Percentiles rank a stretch among this genome's conserved stretches.
phyloP scores from a whole-genome alignment of 306 rosid genomes.

The Delonix regia region DNA sequence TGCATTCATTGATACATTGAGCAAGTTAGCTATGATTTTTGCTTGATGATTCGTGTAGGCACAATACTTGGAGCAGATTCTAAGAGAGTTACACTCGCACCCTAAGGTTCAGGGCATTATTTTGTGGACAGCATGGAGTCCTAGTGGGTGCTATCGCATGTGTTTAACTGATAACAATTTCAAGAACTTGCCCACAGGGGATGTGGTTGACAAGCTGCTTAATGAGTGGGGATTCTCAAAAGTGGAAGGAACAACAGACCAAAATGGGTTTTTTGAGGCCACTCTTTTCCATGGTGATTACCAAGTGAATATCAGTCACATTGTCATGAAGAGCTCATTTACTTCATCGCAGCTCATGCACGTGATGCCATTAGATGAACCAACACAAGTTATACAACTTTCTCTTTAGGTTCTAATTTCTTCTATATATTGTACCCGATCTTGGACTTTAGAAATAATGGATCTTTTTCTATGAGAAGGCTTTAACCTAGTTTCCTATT shows the following conservation, averaged over 20 bases:
- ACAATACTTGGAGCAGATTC: neutral
- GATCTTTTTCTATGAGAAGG: too few species aligned
- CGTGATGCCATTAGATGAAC: slow-evolving; percentile 20
- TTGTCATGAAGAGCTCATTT: neutral
- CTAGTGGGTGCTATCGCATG: slow-evolving; percentile 54
- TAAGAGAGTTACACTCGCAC: slow-evolving; percentile 65
- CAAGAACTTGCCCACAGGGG: slow-evolving; percentile 63
- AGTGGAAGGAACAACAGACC: slow-evolving; percentile 12
- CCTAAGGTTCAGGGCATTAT: slow-evolving; percentile 62
- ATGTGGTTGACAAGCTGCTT: slow-evolving; percentile 65
- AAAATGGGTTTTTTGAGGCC: slow-evolving; percentile 28
- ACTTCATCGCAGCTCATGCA: neutral
- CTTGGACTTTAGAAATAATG: too few species aligned
- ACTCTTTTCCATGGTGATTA: slow-evolving; percentile 39
- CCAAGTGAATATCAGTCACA: slow-evolving; percentile 13
- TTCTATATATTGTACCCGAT: neutral
- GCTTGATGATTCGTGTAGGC: slow-evolving; percentile 40
- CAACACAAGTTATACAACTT: neutral
- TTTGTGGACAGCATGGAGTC: slow-evolving; percentile 57
- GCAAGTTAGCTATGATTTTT: too few species aligned
- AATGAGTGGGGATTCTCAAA: slow-evolving; percentile 49
- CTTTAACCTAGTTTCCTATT: too few species aligned
- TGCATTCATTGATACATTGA: too few species aligned
- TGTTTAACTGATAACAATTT: slow-evolving; percentile 66
- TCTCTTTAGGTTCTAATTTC: neutral